phyloP scores from a whole-genome alignment of 352 stramenopile species.

The Phytophthora aleatoria region DNA sequence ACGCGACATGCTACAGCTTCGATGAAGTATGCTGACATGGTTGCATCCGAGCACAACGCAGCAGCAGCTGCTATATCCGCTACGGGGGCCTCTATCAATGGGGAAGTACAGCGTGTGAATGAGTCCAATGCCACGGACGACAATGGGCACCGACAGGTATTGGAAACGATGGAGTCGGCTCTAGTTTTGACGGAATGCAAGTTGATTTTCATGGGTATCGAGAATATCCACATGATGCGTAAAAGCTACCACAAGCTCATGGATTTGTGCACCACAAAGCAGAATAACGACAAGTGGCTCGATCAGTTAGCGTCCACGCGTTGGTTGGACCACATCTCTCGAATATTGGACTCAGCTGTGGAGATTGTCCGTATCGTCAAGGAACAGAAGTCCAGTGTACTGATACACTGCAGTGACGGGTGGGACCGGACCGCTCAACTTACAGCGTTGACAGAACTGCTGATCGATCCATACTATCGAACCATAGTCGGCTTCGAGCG shows the following conservation, averaged over 20 bases:
- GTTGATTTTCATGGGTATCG: conserved; percentile 91
- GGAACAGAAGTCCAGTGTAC: conserved; percentile 89
- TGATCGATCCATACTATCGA: conserved; percentile 92
- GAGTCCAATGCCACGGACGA: conserved; percentile 10
- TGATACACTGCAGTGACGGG: conserved; percentile 98
- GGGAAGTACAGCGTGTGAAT: conserved; percentile 18
- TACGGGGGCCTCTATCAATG: conserved; percentile 22
- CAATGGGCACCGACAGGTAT: conserved; percentile 27
- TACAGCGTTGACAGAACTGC: conserved; percentile 76
- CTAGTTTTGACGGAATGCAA: conserved; percentile 82
- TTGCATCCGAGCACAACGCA: conserved; percentile 42
- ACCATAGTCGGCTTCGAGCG: conserved; percentile 86
- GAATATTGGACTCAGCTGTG: conserved; percentile 81
- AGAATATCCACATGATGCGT: conserved; percentile 93
- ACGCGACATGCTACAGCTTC: conserved; percentile 63
- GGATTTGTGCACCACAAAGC: conserved; percentile 70
- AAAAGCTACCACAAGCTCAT: conserved; percentile 83
- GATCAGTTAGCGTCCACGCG: conserved; percentile 74
- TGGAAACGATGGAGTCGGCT: conserved; percentile 53
- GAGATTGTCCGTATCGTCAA: conserved; percentile 86
- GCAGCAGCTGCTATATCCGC: conserved; percentile 27
- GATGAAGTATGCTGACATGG: conserved; percentile 71
- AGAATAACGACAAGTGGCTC: conserved; percentile 79
- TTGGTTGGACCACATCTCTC: conserved; percentile 81
- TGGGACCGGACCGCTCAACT: conserved; percentile 97